phyloP scores from a whole-genome alignment of 2,329 filamentous ascomycete species.

The Hymenoscyphus scutula region DNA sequence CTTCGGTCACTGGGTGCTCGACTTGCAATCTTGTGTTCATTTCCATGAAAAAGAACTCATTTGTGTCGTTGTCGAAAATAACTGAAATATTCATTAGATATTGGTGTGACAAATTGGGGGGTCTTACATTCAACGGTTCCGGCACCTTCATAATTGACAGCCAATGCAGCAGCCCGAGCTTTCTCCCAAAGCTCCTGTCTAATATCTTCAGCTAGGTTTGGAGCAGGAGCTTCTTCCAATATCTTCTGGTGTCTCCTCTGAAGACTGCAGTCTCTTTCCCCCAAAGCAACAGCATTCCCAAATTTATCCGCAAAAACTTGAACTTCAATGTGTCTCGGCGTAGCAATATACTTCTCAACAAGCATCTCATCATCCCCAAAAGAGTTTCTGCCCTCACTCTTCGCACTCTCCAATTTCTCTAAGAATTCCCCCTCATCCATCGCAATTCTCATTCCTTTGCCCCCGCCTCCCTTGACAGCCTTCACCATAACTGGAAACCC shows the following conservation, averaged over 20 bases:
- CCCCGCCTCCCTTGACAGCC: constrained; percentile 76
- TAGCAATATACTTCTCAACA: constrained; percentile 78
- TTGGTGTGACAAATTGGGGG: constrained; percentile 34
- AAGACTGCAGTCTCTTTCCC: constrained; percentile 84
- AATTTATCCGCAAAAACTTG: constrained; percentile 84
- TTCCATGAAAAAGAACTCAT: constrained; percentile 79
- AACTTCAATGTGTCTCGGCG: constrained; percentile 82
- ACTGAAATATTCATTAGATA: constrained; percentile 57
- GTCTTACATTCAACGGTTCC: constrained; percentile 84
- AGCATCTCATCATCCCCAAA: constrained; percentile 85
- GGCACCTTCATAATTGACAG: constrained; percentile 83
- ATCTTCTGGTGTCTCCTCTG: constrained; percentile 89
- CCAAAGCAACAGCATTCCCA: constrained; percentile 77
- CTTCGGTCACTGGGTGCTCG: constrained; percentile 90
- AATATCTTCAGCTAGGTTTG: constrained; percentile 57
- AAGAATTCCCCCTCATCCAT: constrained; percentile 65
- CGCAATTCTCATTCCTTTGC: constrained; percentile 82
- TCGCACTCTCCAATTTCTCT: constrained; percentile 67
- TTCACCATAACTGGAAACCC: constrained; percentile 73
- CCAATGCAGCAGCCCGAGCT: constrained; percentile 64
- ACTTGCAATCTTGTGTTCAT: constrained; percentile 91
- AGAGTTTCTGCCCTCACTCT: constrained; percentile 71
- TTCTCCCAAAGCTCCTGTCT: constrained; percentile 63
- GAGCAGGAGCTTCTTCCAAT: constrained; percentile 83
- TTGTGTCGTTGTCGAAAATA: constrained; percentile 79